These are phyloP conservation scores for Nidularia sp. DNA, from an alignment of 768 basidiomycete species.

Conservation along the genomic window DNA sequence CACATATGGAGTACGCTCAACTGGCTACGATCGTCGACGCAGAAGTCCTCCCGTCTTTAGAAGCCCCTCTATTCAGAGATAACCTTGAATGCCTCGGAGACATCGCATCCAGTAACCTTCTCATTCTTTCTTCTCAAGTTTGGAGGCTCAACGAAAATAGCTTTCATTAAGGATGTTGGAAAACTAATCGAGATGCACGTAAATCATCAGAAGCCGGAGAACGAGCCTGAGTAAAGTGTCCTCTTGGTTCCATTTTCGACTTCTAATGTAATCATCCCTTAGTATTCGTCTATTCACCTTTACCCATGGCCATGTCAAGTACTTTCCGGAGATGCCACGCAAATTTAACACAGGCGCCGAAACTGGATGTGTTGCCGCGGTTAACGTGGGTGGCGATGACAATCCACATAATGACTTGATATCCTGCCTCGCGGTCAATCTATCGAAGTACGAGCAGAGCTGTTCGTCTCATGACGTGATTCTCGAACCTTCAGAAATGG, in stretches of 20 bases:
- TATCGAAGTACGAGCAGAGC: slow-evolving; percentile 26
- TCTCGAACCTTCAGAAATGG: slow-evolving; percentile 56
- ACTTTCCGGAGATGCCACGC: slow-evolving; percentile 17
- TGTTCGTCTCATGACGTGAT: slow-evolving; percentile 51
- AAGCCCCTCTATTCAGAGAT: slow-evolving; percentile 27
- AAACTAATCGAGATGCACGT: slow-evolving; percentile 40
- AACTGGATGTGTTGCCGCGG: slow-evolving; percentile 44
- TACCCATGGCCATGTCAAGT: slow-evolving; percentile 43
- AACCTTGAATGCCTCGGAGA: no score
- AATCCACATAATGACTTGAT: slow-evolving; percentile 52
- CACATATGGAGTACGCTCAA: slow-evolving; percentile 64
- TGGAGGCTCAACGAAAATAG: slow-evolving; percentile 21
- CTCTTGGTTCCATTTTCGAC: not conserved
- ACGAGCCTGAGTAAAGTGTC: slow-evolving; percentile 25
- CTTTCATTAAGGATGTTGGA: slow-evolving; percentile 42
- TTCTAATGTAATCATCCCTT: not conserved
- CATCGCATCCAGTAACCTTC: no score
- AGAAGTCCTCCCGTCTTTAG: slow-evolving; percentile 42
- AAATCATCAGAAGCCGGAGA: slow-evolving; percentile 26
- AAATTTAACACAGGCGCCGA: slow-evolving; percentile 14
- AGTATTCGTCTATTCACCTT: slow-evolving; percentile 48
- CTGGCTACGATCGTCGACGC: slow-evolving; percentile 54
- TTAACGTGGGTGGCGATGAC: slow-evolving; percentile 40
- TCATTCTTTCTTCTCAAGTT: no score
- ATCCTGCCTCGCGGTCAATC: slow-evolving; percentile 42